Conservation (phyloP, 2,329 filamentous ascomycete species). For the Phaeosphaeriaceae sp. region DNA sequence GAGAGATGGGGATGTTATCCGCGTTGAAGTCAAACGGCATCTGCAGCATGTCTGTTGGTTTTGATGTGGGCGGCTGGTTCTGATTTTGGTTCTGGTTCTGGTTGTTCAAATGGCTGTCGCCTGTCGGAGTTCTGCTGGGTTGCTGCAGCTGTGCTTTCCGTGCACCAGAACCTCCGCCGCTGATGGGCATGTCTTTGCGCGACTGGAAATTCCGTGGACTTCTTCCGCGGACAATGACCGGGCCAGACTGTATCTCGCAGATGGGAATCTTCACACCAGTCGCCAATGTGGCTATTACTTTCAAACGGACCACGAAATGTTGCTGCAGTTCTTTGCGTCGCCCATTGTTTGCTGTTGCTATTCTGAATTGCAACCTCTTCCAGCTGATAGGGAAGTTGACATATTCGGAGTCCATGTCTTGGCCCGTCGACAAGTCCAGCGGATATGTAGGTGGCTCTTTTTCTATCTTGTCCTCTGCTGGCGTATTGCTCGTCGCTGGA, state of each 20-base stretch:
- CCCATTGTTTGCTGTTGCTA: slow-evolving; percentile 95
- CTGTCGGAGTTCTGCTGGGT: slow-evolving; percentile 46
- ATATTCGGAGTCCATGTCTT: slow-evolving; percentile 79
- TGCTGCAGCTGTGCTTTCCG: slow-evolving; percentile 63
- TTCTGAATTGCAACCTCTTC: slow-evolving; percentile 91
- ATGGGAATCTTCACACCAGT: slow-evolving; percentile 84
- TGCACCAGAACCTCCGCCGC: slow-evolving; percentile 77
- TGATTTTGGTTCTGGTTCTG: slow-evolving; percentile 36
- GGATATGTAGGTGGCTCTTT: slow-evolving; percentile 87
- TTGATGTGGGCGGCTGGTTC: slow-evolving; percentile 23
- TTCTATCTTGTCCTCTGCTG: slow-evolving; percentile 71
- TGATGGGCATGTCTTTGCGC: slow-evolving; percentile 87
- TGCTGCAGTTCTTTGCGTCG: slow-evolving; percentile 94
- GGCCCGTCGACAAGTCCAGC: slow-evolving; percentile 69
- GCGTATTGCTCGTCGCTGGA: slow-evolving; percentile 78
- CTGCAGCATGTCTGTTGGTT: slow-evolving; percentile 46
- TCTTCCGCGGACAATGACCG: slow-evolving; percentile 90
- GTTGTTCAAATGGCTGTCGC: slow-evolving; percentile 40
- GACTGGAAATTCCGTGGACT: slow-evolving; percentile 96
- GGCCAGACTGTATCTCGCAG: slow-evolving; percentile 83
- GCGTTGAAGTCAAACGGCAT: slow-evolving; percentile 52
- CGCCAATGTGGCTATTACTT: slow-evolving; percentile 81
- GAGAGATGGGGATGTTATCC: slow-evolving; percentile 49
- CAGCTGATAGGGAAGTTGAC: slow-evolving; percentile 92
- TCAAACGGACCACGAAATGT: slow-evolving; percentile 89